Evolutionary conservation across 1,284 basidiomycete species (phyloP), one percentile per base, ranked within the genome.

Genomic region (Volvariella surrecta): DNA sequence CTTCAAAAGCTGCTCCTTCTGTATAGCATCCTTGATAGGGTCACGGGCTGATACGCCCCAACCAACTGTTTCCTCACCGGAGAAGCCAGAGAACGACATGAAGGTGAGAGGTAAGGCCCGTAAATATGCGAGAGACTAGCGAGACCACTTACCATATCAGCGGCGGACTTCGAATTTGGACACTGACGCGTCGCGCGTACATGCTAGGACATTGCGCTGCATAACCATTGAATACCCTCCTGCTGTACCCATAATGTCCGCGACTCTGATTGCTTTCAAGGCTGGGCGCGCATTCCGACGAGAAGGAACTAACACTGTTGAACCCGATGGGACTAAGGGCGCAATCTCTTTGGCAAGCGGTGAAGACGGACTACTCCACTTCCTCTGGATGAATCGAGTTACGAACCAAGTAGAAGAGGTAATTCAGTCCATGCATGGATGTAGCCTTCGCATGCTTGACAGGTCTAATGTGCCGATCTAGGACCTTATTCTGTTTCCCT

Each of bases 401-500:
- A 81, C 76, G 1, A 69, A 73, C 39, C 61, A 62, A 8, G 59
- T 71, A 4, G 77, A 80, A 52, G 84, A 88, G 67, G 82, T 79
- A 37, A 22, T 67, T 51, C 34, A 22, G 32, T 37, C n/a, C n/a
- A n/a, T n/a, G 11, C 24, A 28, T 11, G 24, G 6, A 6, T 28
- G 6, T 1, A 32, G 42, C 31, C n/a, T 32, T 21, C 38, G 16
- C 30, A 41, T 39, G 31, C 24, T 37, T 22, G 7, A 34, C 28
- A 3, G 37, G 18, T 21, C 47, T 28, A 48, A n/a, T 39, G 16
- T 6, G 24, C 30, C 20, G 16, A 7, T 49, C 4, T 49, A 84
- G 76, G 87, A 90, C 53, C 63, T 89, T 40, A 86, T 89, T 49
- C 62, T 89, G 32, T 85, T 89, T 56, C 83, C 85, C 1, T 71